Base-by-base conservation (phyloP, 2,329 filamentous ascomycete genomes). In the Botrytis tulipae region DNA sequence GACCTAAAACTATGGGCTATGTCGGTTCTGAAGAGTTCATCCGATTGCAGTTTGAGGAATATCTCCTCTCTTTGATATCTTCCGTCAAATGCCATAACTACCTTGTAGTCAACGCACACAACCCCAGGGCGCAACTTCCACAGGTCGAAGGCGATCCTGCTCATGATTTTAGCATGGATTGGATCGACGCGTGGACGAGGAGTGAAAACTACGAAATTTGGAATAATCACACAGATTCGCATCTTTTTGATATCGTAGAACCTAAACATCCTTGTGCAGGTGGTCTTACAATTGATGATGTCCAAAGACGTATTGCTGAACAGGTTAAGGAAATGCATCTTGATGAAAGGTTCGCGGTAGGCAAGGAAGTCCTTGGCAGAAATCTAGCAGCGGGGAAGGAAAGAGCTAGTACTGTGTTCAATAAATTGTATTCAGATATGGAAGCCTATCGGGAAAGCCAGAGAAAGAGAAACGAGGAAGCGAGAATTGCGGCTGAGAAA, bases 1-100 rank as follows among this genome's bases (percentile, higher is more conserved):
- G 93, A 66, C 96, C 96, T n/a, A 98, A 94, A 79, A 97, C 94
- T 3, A 91, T 98, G 86, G 95, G 95, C 44, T 99, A 98, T 80
- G 91, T 94, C 54, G 96, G 96, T 44, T 98, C 94, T 76, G 96
- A 99, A 83, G 96, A 98, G 81, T 98, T 98, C 80, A 99, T 99
- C 78, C 90, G 96, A 44, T 89, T 98, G 59, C 95, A 98, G 80
- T 99, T 99, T 76, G 96, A 99, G 83, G 95, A 98, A 80, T 99
- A 99, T 80, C 88, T 99, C 9, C 87, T 98, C 37, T 93, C 94
- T 0, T 87, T 99, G 75, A 89, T 98, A 61, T 93, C 95, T 0
- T 90, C 93, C 0, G 92, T 95, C 77, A 98, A 98, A 81, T 98
- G 97, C 81, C 94, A 94, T 82, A 90, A 89, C 79, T 91, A 92